Evolutionary conservation across 2,329 filamentous ascomycete species (phyloP), one percentile per base, ranked within the genome.

Genomic region (Bimuria novae-zelandiae): DNA sequence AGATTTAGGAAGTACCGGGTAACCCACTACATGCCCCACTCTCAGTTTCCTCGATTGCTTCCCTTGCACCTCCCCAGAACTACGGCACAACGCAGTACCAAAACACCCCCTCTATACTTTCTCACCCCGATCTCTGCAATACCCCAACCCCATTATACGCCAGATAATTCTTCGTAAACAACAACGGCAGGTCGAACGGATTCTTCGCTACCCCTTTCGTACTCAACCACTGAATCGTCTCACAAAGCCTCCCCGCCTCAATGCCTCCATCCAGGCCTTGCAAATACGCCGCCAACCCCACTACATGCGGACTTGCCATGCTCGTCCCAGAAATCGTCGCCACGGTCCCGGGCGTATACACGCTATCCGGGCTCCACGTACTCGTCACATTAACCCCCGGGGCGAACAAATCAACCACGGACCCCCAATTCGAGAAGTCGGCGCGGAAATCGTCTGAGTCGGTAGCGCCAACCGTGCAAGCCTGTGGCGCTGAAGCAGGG

Each of bases 381-480:
- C 94, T 97, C 68, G 90, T 85, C 70, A 99, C 96, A 87, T 92
- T 96, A 70, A 97, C 84, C 72, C 94, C 94, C 56, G 94, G 94
- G 60, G 92, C 95, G 71, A 97, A 99, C 83, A 99, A 96, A 79
- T 99, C 94, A 75, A 93, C 96, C 85, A 94, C 99, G 84, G 92
- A 93, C 77, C 94, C 94, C 77, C 87, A 97, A 89, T 99, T 99
- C 86, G 94, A 99, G 87, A 99, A 99, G 86, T 97, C 99, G 62
- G 94, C 94, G 79, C 94, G 93, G 82, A 91, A 90, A 74, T 99
- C 95, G 70, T 88, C 86, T 55, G 97, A 85, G 65, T 90, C 94
- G 40, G 91, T 96, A 63, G 94, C 94, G 77, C 93, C 94, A 60
- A 99, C 94, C 52, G 94, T 99, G 75, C 99, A 86, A 63, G 94